A percentile compares a stretch with the other conserved stretches of the same genome.
Evolutionary conservation across 257 asterid species (phyloP).

Genomic region (Osmanthus fragrans): DNA sequence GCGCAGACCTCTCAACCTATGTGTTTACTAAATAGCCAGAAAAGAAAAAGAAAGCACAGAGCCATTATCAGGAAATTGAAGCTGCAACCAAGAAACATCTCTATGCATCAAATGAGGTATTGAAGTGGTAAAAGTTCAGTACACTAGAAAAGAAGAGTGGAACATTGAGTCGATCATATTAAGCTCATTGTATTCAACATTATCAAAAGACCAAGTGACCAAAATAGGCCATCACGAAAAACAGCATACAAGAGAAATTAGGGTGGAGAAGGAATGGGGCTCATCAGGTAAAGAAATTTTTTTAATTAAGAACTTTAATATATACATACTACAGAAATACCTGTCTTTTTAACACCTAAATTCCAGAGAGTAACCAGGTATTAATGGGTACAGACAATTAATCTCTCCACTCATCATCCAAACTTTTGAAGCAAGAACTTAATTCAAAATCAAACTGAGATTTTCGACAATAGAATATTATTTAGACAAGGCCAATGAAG

Average conservation of each 20-base stretch:
- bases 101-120: background rate
- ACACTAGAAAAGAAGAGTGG: background rate
- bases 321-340: background rate
- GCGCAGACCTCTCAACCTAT: background rate
- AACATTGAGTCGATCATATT: background rate
- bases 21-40: background rate
- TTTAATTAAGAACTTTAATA: background rate
- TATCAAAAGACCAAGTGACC: background rate
- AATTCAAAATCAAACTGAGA: background rate
- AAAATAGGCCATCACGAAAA: background rate
- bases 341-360: background rate
- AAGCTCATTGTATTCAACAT: background rate
- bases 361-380: background rate
- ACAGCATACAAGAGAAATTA: background rate
- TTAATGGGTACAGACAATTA: background rate
- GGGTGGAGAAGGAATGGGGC: background rate
- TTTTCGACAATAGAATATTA: background rate
- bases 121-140: background rate
- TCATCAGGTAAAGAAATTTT: background rate
- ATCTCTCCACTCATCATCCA: background rate
- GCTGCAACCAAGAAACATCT: background rate
- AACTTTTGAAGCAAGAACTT: background rate
- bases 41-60: background rate
- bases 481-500: background rate
- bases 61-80: background rate